A percentile compares a stretch with the other conserved stretches of the same genome.
These are phyloP conservation scores for Saccharomyces hybrid DNA, from an alignment of 1,139 yeast genomes.

Conservation along the genomic window DNA sequence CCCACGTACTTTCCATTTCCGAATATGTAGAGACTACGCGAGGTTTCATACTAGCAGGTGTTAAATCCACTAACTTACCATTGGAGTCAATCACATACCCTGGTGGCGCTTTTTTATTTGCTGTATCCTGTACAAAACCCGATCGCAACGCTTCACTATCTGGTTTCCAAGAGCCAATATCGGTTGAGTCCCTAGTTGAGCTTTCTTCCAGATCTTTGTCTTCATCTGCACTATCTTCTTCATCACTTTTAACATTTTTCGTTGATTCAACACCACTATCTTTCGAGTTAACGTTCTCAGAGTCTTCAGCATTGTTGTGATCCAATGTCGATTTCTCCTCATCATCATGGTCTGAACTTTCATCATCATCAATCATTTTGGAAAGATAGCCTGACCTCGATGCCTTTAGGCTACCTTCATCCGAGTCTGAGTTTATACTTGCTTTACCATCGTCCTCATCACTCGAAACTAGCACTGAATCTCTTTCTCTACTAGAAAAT, in stretches of 20 bases:
- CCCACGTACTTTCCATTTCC: conserved; percentile 31
- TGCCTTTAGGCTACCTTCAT: conserved; percentile 11
- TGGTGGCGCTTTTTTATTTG: conserved; percentile 24
- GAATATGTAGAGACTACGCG: conserved; percentile 27
- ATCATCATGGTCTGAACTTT: neutral
- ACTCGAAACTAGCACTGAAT: conserved; percentile 11
- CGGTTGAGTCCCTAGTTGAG: neutral
- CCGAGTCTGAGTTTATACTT: conserved; percentile 6
- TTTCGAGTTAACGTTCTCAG: neutral
- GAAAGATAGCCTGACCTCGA: conserved; percentile 24
- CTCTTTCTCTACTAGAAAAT: conserved; percentile 11
- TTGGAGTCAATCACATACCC: conserved; percentile 28
- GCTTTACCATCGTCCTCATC: neutral
- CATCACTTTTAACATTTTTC: neutral
- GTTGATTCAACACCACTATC: neutral
- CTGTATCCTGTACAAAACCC: conserved; percentile 26
- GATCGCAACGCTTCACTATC: conserved; percentile 28
- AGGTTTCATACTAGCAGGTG: conserved; percentile 26
- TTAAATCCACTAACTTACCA: conserved; percentile 25
- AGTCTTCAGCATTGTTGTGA: neutral
- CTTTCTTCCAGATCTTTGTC: neutral
- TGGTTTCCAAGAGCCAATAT: conserved; percentile 22
- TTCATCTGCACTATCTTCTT: neutral
- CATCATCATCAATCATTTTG: conserved; percentile 14
- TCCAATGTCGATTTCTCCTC: conserved; percentile 1